Evolutionary conservation across 2,329 filamentous ascomycete species (phyloP), one percentile per base, ranked within the genome.

Genomic region (Xylariaceae sp.): DNA sequence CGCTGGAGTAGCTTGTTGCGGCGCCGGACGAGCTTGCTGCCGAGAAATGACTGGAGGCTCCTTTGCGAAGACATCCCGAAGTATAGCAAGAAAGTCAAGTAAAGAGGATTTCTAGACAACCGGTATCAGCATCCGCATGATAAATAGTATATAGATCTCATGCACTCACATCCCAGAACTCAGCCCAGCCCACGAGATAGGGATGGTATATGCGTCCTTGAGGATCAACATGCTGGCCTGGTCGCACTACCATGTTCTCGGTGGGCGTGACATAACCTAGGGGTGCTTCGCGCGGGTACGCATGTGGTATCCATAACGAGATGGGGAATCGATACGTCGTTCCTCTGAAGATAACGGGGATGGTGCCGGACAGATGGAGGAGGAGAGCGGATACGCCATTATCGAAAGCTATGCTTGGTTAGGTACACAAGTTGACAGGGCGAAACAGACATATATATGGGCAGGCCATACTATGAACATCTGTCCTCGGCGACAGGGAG

Each of bases 201-300:
- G 95, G 95, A 72, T 99, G 95, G 72, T 98, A 99, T 61, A 98
- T 85, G 71, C 90, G 88, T 21, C 95, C 95, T 68, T 98, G 93
- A 4, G 90, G 87, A 69, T 95, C 92, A 57, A 99, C 92, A 78
- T 99, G 92, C 71, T 99, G 95, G 0, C 95, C 95, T 0, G 93
- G 91, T 19, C 93, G 84, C 42, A 99, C 88, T 63, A 89, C 77
- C 91, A 99, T 98, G 61, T 87, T 89, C 63, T 90, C 88, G 4
- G 90, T 91, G 2, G 95, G 93, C 6, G 87, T 93, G 42, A 98
- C 91, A 73, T 96, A 98, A 56, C 89, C 85, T 45, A 98, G 82
- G 1, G 95, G 95, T 0, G 91, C 82, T 67, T 96, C 91, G 60
- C 85, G 82, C 1, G 95, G 95, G 71, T 98, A 99, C 51, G 86